A percentile compares a stretch with the other conserved stretches of the same genome.
These are phyloP conservation scores for Diaporthe eres DNA, from an alignment of 2,329 filamentous ascomycete species.

Conservation along the genomic window DNA sequence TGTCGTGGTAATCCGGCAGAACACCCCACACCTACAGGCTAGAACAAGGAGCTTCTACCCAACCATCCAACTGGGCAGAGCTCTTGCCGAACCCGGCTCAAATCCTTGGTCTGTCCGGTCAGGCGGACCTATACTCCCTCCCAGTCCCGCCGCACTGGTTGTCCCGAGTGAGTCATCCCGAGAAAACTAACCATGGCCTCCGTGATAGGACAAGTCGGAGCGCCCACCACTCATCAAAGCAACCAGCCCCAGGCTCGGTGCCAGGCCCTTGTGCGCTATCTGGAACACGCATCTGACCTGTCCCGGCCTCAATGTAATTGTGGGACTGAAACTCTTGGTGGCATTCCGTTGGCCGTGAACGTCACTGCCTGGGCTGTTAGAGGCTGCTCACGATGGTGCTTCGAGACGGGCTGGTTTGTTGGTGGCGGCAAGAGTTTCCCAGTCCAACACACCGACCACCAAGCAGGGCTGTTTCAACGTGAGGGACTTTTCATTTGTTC, in stretches of 20 bases:
- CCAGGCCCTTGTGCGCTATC: neutral
- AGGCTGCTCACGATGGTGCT: conserved; percentile 1
- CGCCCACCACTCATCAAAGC: neutral
- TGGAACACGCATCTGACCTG: neutral
- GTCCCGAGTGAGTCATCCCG: conserved; percentile 31
- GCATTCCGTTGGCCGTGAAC: neutral
- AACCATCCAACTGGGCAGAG: neutral
- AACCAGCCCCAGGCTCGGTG: neutral
- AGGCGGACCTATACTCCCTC: neutral
- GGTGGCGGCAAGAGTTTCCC: neutral
- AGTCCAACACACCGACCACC: neutral
- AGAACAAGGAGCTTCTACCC: neutral
- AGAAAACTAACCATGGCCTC: neutral
- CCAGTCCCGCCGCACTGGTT: neutral
- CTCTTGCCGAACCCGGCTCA: neutral
- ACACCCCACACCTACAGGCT: neutral
- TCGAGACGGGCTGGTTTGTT: neutral
- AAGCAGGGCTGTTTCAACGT: neutral
- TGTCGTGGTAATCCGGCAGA: neutral
- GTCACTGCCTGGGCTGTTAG: neutral
- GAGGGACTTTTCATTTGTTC: too few relatives aligned
- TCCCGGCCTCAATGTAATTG: neutral
- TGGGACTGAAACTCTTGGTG: neutral
- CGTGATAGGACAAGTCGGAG: conserved; percentile 9
- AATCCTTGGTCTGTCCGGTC: neutral